Base-by-base conservation (phyloP, 139 green algal species). In the Yamagishiella unicocca region DNA sequence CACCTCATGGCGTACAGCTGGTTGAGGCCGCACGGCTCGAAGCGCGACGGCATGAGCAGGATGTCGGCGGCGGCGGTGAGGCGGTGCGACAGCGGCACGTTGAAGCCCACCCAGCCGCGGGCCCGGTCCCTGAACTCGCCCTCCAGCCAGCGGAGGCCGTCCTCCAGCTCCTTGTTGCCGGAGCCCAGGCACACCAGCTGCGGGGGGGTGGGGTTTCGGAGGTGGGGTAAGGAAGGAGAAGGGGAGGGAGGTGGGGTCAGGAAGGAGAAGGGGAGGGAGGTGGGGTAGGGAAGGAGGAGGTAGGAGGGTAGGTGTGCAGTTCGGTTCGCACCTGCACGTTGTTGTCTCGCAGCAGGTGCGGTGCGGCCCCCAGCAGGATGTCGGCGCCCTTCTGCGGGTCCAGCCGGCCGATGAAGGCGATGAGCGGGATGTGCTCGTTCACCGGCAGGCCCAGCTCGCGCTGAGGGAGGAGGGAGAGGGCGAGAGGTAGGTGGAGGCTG, bases 61-160 rank as follows among this genome's bases (percentile, higher is more conserved):
- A 98, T 96, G 93, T 98, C 96, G 25, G 92, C 94, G 17, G 89
- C 94, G 25, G 95, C 92, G 22, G 92, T 93, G 46, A 95, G 83
- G 24, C 82, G 67, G 87, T 98, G 96, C 6, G 86, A 93, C 77
- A 98, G 87, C 50, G 95, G 91, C 80, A 97, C 96, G 84, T 96
- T 96, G 95, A 98, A 98, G 85, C 96, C 96, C 55, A 98, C 96
- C 95, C 95, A 98, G 72, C 92, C 96, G 10, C 96, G 92, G 21
- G 95, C 95, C 81, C 94, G 82, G 71, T 89, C 82, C n/a, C 58
- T 29, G 89, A 94, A 96, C 1, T 89, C 75, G 67, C 72, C 87
- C 90, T 97, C 95, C 64, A 96, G 85, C 94, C 84, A 89, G 61
- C 84, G 84, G 42, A 89, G 84, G 2, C 79, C 70, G 35, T 84